Base-by-base conservation (phyloP, 768 basidiomycete genomes). In the Leccinum disarticulatum region DNA sequence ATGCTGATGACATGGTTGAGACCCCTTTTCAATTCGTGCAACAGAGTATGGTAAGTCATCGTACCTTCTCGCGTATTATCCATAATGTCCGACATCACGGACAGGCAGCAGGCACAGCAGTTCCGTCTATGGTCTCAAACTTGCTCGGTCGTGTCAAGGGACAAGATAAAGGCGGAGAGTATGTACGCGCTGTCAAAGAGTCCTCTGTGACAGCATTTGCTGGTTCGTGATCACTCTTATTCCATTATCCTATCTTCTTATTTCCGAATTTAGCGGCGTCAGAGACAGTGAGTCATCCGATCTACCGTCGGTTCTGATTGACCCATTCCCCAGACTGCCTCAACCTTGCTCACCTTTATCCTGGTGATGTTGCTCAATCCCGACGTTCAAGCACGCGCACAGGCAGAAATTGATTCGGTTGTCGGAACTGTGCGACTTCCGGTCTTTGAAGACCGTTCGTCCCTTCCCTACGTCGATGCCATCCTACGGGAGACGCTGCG, bases 281-380 rank as follows among this genome's bases (percentile, higher is more conserved):
- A 11, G 73, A 73, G 46, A 73, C 73, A 0, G 71, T 74, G 38
- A 5, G 6, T 55, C 17, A 50, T 36, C 7, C 17, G 19, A 19
- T 17, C 14, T 50, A 30, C 28, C 30, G 3, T 30, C 11, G 1
- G 14, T 41, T 53, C 33, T 59, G 17, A 66, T 49, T n/a, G 7
- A 7, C 15, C 14, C 17, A 4, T 13, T 51, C 56, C 41, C 33
- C 41, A 77, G 76, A 76, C 71, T 19, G 62, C 70, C 1, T 76
- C 76, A 11, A 65, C 68, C 14, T 9, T 77, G 6, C 25, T 67
- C 36, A 68, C 64, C 14, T 77, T 77, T 50, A 36, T 75, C 36
- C 60, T 71, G 55, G 74, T 74, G 6, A 79, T 80, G 76, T 54
- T 74, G 3, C 69, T 68, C 28, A 68, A 74, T 36, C 79, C 76